These are phyloP conservation scores for Termitomyces sp. DNA, from an alignment of 768 basidiomycete genomes.

Conservation along the genomic window DNA sequence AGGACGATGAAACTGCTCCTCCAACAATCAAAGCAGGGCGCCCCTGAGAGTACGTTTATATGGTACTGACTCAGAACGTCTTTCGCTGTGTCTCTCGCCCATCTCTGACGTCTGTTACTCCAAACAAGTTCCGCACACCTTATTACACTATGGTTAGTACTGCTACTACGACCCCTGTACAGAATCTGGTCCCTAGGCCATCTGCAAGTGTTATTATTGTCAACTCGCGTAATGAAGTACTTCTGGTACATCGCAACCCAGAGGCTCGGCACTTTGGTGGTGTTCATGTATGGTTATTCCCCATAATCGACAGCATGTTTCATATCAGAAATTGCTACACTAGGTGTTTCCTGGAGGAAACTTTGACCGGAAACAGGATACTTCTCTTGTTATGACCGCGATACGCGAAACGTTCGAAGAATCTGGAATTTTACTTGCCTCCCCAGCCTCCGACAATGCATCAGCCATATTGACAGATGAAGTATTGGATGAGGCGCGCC, in stretches of 20 bases:
- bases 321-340: neutral
- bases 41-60: neutral
- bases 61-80: neutral
- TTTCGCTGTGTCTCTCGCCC: slow-evolving; percentile 1
- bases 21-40: neutral
- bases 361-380: slow-evolving; percentile 55
- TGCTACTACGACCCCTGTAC: neutral
- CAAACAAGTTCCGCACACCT: neutral
- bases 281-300: slow-evolving; percentile 46
- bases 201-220: slow-evolving; percentile 68
- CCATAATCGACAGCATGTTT: neutral
- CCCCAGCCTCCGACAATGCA: slow-evolving; percentile 19
- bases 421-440: slow-evolving; percentile 60
- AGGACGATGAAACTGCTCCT: neutral
- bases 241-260: slow-evolving; percentile 68
- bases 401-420: slow-evolving; percentile 79
- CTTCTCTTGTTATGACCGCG: slow-evolving; percentile 53
- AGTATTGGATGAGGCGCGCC: slow-evolving; percentile 48
- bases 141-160: slow-evolving; percentile 9
- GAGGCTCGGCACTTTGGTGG: slow-evolving; percentile 60
- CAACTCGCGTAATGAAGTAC: slow-evolving; percentile 60
- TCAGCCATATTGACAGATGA: slow-evolving; percentile 25
- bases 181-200: slow-evolving; percentile 36
- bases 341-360: slow-evolving; percentile 81
- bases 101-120: neutral